Evolutionary conservation across 2,329 filamentous ascomycete genomes (phyloP), one percentile per base, ranked within the genome.

Genomic region (Onygenales sp.): DNA sequence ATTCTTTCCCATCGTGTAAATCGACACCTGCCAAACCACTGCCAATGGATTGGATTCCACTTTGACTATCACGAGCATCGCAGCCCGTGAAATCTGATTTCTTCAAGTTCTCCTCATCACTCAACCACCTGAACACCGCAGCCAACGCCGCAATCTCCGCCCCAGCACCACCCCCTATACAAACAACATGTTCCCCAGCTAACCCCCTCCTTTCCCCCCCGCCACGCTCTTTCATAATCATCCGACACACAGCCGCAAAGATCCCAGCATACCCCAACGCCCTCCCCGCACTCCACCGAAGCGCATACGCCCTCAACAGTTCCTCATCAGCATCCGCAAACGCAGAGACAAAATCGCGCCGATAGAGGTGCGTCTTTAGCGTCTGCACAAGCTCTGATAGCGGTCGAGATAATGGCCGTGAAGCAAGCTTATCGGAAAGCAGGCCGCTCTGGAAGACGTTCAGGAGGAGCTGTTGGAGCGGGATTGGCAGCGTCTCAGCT

Each of bases 271-370:
- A 97, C 58, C 85, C 89, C 51, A 97, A 72, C 0, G 90, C 87
- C 51, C 93, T 78, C 51, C 87, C 86, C 1, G 92, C 88, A 69
- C 90, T 95, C 91, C 92, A 98, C 61, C 93, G 76, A 52, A 89
- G 81, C 7, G 89, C 89, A 73, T 98, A 98, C 8, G 86, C 87
- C 56, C 86, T 82, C 14, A 96, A 78, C 61, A 85, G 80, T 44
- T 86, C 82, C 53, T 82, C 77, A 45, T 77, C 77, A 0, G 83
- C 83, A 42, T 71, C 70, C 2, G 69, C 62, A 71, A 97, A 98
- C 0, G 92, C 92, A 13, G 76, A 73, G 10, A 78, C 77, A 70
- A 97, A 97, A 67, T 97, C 88, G 35, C 93, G 82, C 55, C 87
- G 84, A 67, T 86, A 97, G 7, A 98, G 77, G 58, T 92, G 88